A percentile compares a stretch with the other conserved stretches of the same genome.
phyloP scores from a whole-genome alignment of 192 early-diverging fungal genomes.

The Lunasporangiospora selenospora region DNA sequence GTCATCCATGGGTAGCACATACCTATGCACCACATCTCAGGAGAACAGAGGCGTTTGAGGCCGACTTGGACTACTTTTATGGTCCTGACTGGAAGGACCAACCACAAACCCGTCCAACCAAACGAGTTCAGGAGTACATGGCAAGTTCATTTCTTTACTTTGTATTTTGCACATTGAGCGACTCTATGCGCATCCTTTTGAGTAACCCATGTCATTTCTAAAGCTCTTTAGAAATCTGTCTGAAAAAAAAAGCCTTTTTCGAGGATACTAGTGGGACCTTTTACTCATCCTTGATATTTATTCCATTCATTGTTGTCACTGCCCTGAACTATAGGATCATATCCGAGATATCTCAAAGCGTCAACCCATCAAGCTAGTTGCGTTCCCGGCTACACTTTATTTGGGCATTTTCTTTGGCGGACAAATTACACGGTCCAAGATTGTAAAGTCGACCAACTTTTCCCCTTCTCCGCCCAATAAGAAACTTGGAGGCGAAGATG shows the following conservation, averaged over 20 bases:
- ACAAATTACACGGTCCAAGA: constrained; percentile 28
- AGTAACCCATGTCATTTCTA: no score
- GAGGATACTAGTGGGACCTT: no score
- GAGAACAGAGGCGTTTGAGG: constrained; percentile 26
- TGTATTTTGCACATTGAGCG: no score
- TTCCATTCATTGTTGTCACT: no score
- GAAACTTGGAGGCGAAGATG: constrained; percentile 24
- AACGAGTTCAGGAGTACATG: constrained; percentile 20
- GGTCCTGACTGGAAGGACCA: constrained; percentile 24
- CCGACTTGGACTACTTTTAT: constrained; percentile 33
- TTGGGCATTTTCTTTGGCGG: constrained; percentile 41
- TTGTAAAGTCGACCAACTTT: constrained; percentile 19
- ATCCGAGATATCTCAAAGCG: constrained; percentile 37
- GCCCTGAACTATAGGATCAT: constrained; percentile 27
- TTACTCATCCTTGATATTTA: no score
- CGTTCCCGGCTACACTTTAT: constrained; percentile 36
- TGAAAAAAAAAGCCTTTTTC: no score
- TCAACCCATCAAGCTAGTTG: constrained; percentile 26
- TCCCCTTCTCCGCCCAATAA: constrained; percentile 35
- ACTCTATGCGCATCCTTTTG: no score
- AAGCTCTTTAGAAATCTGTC: no score
- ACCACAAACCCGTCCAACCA: constrained; percentile 11
- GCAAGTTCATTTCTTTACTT: no score
- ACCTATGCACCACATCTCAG: constrained; percentile 23
- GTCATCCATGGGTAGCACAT: constrained; percentile 17